These are phyloP conservation scores for Penicillium daleae DNA, from an alignment of 495 filamentous ascomycete species.

Conservation along the genomic window DNA sequence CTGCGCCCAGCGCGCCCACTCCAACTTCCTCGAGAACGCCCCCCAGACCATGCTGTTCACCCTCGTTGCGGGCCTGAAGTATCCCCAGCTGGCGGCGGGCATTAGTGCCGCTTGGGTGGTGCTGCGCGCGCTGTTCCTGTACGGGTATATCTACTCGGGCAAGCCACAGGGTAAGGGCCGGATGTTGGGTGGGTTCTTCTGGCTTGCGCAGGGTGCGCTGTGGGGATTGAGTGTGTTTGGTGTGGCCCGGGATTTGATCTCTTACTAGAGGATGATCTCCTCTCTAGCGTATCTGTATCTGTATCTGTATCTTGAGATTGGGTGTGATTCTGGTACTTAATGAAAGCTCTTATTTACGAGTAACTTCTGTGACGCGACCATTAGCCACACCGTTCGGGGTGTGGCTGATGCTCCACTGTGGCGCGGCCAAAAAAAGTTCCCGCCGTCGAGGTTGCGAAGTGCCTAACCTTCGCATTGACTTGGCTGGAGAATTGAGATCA, in stretches of 20 bases:
- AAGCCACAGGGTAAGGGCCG: constrained; percentile 55
- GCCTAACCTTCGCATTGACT: not conserved
- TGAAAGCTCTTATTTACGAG: not conserved
- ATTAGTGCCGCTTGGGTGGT: constrained; percentile 61
- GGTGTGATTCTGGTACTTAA: not conserved
- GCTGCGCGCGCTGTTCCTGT: constrained; percentile 56
- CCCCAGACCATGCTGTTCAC: constrained; percentile 58
- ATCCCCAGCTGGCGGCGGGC: constrained; percentile 56
- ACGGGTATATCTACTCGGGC: constrained; percentile 60
- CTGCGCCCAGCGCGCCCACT: constrained; percentile 73
- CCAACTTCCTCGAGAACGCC: constrained; percentile 71
- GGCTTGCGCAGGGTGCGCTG: constrained; percentile 48
- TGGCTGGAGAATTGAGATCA: not conserved
- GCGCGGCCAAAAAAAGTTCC: constrained; percentile 31
- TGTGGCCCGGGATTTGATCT: constrained; percentile 41
- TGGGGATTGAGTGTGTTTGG: constrained; percentile 51
- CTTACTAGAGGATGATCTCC: constrained; percentile 12
- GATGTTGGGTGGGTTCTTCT: constrained; percentile 40
- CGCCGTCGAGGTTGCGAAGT: not conserved
- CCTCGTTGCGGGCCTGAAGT: constrained; percentile 60
- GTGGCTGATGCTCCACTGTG: constrained; percentile 28
- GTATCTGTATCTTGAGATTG: not conserved
- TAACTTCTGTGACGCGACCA: not conserved
- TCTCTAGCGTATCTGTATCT: constrained; percentile 9
- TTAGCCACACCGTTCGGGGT: constrained; percentile 7